Conservation (phyloP, 306 rosid species). For the Glycine soja region DNA sequence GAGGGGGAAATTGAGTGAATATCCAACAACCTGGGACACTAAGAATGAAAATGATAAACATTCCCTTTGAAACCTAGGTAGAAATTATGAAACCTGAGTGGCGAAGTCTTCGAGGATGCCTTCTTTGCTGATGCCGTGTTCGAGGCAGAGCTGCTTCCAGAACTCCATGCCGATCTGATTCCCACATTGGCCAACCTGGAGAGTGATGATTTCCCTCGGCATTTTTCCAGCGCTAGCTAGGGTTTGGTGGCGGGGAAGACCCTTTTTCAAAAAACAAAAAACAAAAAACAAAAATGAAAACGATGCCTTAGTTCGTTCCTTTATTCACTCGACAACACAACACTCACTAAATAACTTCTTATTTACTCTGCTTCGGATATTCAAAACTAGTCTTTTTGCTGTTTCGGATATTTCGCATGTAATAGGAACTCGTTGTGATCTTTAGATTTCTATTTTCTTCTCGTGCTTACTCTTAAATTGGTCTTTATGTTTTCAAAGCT, state of each 20-base stretch:
- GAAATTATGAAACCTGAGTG: slow-evolving; percentile 65
- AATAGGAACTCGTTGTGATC: too few species aligned
- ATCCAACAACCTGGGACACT: background rate
- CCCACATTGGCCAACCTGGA: slow-evolving; percentile 99
- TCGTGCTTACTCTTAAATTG: too few species aligned
- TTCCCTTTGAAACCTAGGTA: too few species aligned
- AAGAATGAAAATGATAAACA: too few species aligned
- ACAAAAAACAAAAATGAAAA: slow-evolving; percentile 14
- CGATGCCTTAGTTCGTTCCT: background rate
- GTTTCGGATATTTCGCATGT: too few species aligned
- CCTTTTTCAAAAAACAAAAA: slow-evolving; percentile 45
- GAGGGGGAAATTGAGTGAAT: background rate
- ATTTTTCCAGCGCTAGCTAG: slow-evolving; percentile 66
- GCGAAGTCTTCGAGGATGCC: slow-evolving; percentile 99
- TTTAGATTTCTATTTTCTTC: too few species aligned
- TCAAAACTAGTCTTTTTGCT: too few species aligned
- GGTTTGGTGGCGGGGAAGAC: slow-evolving; percentile 56
- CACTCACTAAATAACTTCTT: slow-evolving; percentile 76
- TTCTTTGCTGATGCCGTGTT: slow-evolving; percentile 96
- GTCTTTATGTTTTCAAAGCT: too few species aligned
- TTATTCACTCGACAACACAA: slow-evolving; percentile 53
- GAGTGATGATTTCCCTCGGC: slow-evolving; percentile 96
- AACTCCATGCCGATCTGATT: slow-evolving; percentile 99
- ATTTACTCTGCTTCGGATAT: too few species aligned
- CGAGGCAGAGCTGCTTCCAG: slow-evolving; percentile 99